Evolutionary conservation across 176 grass and related monocot species (phyloP).

Genomic region (Oropetium thomaeum): DNA sequence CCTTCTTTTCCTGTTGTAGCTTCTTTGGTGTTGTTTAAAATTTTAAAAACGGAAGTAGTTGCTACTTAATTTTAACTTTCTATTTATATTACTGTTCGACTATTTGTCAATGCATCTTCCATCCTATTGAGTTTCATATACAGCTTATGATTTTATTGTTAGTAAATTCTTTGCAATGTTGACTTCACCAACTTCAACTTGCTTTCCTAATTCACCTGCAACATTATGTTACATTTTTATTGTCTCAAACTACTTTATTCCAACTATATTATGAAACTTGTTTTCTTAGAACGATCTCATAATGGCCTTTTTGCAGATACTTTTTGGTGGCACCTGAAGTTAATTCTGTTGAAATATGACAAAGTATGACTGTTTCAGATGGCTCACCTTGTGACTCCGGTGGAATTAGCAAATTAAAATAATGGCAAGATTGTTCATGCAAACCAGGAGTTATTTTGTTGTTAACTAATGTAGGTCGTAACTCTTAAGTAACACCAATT

Average conservation of each 20-base stretch:
- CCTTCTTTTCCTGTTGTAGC: neutral
- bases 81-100: neutral
- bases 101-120: neutral
- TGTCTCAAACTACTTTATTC: neutral
- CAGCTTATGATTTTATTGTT: neutral
- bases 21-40: neutral
- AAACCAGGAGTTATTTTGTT: neutral
- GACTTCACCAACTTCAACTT: neutral
- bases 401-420: constrained; percentile 5
- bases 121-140: neutral
- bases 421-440: neutral
- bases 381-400: constrained; percentile 1
- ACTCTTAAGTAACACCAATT: constrained; percentile 22
- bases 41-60: no score
- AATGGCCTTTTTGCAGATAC: constrained; percentile 14
- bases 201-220: constrained; percentile 4
- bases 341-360: constrained; percentile 3
- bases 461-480: constrained; percentile 22
- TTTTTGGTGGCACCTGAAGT: constrained; percentile 17
- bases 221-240: neutral
- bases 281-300: neutral
- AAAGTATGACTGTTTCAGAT: constrained; percentile 2
- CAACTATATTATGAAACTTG: neutral
- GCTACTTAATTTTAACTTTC: neutral
- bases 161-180: neutral